These are phyloP conservation scores for Escallonia herrerae DNA, from an alignment of 129 eudicot genomes.

Conservation along the genomic window DNA sequence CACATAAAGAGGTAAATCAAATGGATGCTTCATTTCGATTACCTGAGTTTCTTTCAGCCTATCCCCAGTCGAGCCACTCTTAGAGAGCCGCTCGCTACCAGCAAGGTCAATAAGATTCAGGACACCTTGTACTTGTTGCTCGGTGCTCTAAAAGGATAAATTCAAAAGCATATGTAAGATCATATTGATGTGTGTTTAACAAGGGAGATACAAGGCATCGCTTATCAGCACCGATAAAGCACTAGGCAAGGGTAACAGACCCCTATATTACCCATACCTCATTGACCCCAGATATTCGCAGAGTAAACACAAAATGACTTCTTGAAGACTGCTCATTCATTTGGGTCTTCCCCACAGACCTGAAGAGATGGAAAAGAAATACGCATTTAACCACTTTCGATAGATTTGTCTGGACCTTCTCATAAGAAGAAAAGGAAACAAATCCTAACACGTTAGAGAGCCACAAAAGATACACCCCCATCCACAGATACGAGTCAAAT, in stretches of 20 bases:
- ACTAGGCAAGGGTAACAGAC: background rate
- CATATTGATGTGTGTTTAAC: too few relatives aligned
- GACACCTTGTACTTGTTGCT: constrained; percentile 94
- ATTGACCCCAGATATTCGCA: constrained; percentile 76
- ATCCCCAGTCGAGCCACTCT: constrained; percentile 96
- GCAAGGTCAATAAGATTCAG: constrained; percentile 95
- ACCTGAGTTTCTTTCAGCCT: constrained; percentile 98
- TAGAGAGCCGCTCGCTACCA: constrained; percentile 98
- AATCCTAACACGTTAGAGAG: too few relatives aligned
- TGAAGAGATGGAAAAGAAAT: constrained; percentile 14
- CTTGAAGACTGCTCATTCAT: constrained; percentile 98
- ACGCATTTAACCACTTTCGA: background rate
- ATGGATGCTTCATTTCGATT: background rate
- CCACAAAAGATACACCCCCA: too few relatives aligned
- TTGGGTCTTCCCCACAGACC: constrained; percentile 98
- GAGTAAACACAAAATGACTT: constrained; percentile 96
- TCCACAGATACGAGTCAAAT: too few relatives aligned
- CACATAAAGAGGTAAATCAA: too few relatives aligned
- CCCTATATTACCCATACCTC: constrained; percentile 42
- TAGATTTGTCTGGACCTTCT: too few relatives aligned
- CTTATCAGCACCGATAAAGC: too few relatives aligned
- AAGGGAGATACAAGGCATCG: too few relatives aligned
- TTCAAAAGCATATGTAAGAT: background rate
- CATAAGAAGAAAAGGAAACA: too few relatives aligned
- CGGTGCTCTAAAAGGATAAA: constrained; percentile 54